Evolutionary conservation across 2,329 filamentous ascomycete species (phyloP).

Genomic region (Chaetoscypha palmicola): DNA sequence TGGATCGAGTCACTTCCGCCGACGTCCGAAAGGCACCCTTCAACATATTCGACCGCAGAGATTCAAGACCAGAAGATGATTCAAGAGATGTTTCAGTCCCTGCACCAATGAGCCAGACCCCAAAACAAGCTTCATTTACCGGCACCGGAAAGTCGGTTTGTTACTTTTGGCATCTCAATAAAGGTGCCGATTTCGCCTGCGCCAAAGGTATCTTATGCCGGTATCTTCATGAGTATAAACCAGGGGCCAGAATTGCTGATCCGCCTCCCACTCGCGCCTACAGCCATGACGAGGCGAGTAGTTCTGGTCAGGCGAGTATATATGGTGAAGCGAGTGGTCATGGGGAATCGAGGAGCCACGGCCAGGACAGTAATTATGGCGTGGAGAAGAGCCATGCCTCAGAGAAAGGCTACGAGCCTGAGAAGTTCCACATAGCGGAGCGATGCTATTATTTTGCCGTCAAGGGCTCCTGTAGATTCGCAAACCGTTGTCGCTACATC

Average conservation of each 20-base stretch:
- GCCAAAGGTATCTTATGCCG: conserved; percentile 9
- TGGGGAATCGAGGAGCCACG: no score
- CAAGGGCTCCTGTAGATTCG: background rate
- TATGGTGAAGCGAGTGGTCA: no score
- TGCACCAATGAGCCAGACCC: background rate
- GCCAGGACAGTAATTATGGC: no score
- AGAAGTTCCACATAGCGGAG: background rate
- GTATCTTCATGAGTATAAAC: conserved; percentile 13
- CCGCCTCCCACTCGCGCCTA: background rate
- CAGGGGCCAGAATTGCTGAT: conserved; percentile 2
- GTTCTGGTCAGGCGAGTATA: no score
- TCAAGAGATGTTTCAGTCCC: background rate
- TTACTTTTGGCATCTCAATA: conserved; percentile 7
- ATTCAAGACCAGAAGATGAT: background rate
- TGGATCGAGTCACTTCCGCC: conserved; percentile 3
- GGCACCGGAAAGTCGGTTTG: conserved; percentile 4
- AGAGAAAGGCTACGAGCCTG: no score
- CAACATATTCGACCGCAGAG: background rate
- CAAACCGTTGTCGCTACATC: background rate
- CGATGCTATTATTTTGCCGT: background rate
- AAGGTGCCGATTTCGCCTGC: conserved; percentile 4
- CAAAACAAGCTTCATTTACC: background rate
- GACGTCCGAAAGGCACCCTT: background rate
- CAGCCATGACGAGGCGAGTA: no score
- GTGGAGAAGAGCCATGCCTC: no score